A percentile compares a stretch with the other conserved stretches of the same genome.
Evolutionary conservation across 1,284 basidiomycete species (phyloP).

Genomic region (Cryptococcus neoformans): DNA sequence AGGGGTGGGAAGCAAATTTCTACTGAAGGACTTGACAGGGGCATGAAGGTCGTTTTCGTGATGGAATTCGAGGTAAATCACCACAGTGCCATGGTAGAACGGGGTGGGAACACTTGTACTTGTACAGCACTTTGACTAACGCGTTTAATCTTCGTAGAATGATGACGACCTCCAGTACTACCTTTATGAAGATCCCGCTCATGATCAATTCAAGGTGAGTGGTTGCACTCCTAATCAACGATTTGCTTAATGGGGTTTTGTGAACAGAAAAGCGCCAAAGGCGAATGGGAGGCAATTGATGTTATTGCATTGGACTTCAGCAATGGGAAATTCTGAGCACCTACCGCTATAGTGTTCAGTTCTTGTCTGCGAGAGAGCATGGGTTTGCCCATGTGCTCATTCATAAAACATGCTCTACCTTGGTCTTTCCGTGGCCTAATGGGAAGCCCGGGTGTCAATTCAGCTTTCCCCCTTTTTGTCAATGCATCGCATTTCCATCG

Average conservation of each 20-base stretch:
- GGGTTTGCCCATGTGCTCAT: neutral
- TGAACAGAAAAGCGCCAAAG: conserved; percentile 9
- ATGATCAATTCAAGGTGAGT: conserved; percentile 39
- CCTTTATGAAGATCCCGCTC: conserved; percentile 32
- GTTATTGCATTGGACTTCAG: conserved; percentile 39
- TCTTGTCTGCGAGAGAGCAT: neutral
- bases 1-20: conserved; percentile 37
- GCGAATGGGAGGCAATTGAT: conserved; percentile 19
- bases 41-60: conserved; percentile 39
- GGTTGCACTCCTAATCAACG: neutral
- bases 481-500: no score
- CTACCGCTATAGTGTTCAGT: no score
- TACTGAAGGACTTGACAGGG: conserved; percentile 31
- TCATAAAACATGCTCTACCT: no score
- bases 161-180: conserved; percentile 38
- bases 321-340: conserved; percentile 16
- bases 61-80: conserved; percentile 31
- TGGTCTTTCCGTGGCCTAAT: no score
- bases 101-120: no score
- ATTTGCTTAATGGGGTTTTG: neutral
- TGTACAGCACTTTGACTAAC: neutral
- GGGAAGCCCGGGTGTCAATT: no score
- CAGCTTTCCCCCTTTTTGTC: no score
- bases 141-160: conserved; percentile 13
- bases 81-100: no score